phyloP scores from a whole-genome alignment of 257 asterid species.

The Scutellaria baicalensis region DNA sequence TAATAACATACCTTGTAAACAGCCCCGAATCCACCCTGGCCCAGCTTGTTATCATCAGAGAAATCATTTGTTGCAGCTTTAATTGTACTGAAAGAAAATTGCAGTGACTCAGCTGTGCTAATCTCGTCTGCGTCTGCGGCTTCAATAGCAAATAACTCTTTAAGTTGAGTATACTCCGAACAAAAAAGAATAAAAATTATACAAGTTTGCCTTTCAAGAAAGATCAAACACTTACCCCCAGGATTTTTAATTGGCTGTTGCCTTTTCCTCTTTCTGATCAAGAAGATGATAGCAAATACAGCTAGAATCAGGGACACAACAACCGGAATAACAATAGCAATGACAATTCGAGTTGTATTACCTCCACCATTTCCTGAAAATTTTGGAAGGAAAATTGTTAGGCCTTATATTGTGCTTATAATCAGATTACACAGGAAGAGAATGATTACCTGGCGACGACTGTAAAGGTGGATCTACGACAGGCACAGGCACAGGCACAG shows the following conservation, averaged over 20 bases:
- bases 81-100: constrained; percentile 11
- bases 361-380: constrained; percentile 6
- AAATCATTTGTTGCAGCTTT: constrained; percentile 25
- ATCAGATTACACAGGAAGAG: background rate
- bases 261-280: background rate
- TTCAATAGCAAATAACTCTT: background rate
- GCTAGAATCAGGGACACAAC: background rate
- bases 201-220: background rate
- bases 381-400: background rate
- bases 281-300: background rate
- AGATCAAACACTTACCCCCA: constrained; percentile 10
- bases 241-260: background rate
- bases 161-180: background rate
- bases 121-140: constrained; percentile 1
- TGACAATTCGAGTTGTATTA: background rate
- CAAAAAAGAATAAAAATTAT: background rate
- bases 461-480: background rate
- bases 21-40: constrained; percentile 36
- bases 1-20: constrained; percentile 24
- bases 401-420: too few species aligned
- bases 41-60: constrained; percentile 23
- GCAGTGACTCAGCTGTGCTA: constrained; percentile 16
- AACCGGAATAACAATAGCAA: constrained; percentile 8
- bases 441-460: constrained; percentile 6
- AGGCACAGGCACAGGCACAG: background rate